Evolutionary conservation across 352 stramenopile species (phyloP), one percentile per base, ranked within the genome.

Genomic region (Phytophthora pistaciae): DNA sequence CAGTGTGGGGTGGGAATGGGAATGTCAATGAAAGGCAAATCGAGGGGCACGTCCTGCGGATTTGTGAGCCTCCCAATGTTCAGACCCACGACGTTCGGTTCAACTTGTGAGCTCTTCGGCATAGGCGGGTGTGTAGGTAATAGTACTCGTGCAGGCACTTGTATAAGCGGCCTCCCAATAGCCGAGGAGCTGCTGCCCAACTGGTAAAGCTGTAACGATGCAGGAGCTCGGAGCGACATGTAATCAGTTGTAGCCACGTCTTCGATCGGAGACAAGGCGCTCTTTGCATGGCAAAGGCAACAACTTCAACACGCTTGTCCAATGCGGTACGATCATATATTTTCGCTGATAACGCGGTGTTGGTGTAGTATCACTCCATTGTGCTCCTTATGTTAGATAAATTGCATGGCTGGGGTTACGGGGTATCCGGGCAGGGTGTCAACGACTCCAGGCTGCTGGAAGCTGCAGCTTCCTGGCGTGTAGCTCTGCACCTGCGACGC

Each of bases 401-500:
- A 74, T 2, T 48, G 29, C 59, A 66, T 57, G 6, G 55, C 21
- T 21, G 59, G 65, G 1, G 54, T 64, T n/a, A 33, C 27, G 10
- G 70, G 60, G n/a, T 77, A 77, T 44, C 65, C 70, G 6, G 66
- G 70, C 2, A 77, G 59, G 3, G 56, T 74, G 54, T 74, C 70
- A 8, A 58, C 44, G 13, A 58, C 44, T 11, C 42, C 4, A 48
- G 49, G 56, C 56, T 66, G 55, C 11, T 66, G 64, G 62, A 90
- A 87, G 27, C 61, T 72, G 70, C 80, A 88, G 36, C 64, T 68
- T 10, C 82, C 79, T 1, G 82, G 82, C 27, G 64, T 83, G 66
- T 90, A 92, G 36, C 79, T 89, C 56, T 83, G 82, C 11, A 78
- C 70, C 52, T 87, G 79, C 7, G 82, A 83, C 18, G 80, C 80